phyloP scores from a whole-genome alignment of 345 rosid genomes.

The Pelargonium nanum region DNA sequence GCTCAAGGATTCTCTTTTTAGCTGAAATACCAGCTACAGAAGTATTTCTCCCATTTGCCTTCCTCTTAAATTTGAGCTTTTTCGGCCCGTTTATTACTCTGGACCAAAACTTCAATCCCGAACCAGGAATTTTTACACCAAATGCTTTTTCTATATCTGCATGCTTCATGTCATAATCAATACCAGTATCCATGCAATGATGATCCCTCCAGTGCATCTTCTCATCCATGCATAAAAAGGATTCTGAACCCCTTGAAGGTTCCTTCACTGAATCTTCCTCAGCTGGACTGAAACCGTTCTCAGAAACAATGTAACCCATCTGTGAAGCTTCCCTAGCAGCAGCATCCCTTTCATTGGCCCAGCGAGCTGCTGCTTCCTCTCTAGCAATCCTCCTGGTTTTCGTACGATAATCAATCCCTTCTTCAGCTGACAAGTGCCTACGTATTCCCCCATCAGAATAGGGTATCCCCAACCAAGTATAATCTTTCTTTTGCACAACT shows the following conservation, averaged over 20 bases:
- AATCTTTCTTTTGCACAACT: constrained; percentile 81
- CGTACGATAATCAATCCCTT: constrained; percentile 91
- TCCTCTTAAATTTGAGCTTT: constrained; percentile 56
- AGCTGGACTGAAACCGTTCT: constrained; percentile 23
- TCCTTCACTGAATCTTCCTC: constrained; percentile 35
- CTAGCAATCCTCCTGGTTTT: constrained; percentile 62
- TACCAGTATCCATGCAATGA: constrained; percentile 68
- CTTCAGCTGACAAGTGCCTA: constrained; percentile 62
- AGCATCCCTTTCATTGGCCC: constrained; percentile 55
- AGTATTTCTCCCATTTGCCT: constrained; percentile 33
- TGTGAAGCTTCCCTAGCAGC: constrained; percentile 73
- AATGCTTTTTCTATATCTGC: constrained; percentile 89
- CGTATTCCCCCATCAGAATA: constrained; percentile 42
- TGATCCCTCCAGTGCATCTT: constrained; percentile 70
- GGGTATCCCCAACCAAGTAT: constrained; percentile 86
- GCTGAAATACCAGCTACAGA: constrained; percentile 36
- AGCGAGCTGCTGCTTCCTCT: constrained; percentile 55
- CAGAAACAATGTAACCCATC: constrained; percentile 57
- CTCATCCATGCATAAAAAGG: constrained; percentile 58
- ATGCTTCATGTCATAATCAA: constrained; percentile 73
- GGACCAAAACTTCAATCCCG: constrained; percentile 63
- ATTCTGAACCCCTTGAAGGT: constrained; percentile 25
- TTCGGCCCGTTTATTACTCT: constrained; percentile 46
- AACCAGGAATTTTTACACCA: constrained; percentile 70
- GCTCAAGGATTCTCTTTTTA: constrained; percentile 67